These are phyloP conservation scores for Hanseniaspora sp. DNA, from an alignment of 1,139 yeast species.

Conservation along the genomic window DNA sequence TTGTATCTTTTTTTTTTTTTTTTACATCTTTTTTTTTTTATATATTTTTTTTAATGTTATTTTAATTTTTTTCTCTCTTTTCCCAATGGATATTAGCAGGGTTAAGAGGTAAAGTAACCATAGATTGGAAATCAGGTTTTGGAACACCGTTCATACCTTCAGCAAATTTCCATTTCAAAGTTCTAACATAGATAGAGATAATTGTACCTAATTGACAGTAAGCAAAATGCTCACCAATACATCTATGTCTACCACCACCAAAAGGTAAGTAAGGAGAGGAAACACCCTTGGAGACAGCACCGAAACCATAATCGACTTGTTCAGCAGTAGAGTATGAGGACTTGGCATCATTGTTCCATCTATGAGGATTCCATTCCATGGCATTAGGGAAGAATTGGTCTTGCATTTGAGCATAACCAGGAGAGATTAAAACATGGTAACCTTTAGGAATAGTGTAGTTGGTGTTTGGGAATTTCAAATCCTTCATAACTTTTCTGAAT, in stretches of 20 bases:
- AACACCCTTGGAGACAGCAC: constrained; percentile 92
- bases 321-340: constrained; percentile 35
- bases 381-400: constrained; percentile 73
- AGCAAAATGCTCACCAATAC: constrained; percentile 98
- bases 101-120: constrained; percentile 80
- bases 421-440: constrained; percentile 81
- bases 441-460: constrained; percentile 77
- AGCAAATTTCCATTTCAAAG: constrained; percentile 64
- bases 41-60: not conserved
- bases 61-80: constrained; percentile 34
- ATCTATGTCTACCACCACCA: constrained; percentile 99
- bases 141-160: constrained; percentile 50
- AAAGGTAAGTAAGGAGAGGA: constrained; percentile 91
- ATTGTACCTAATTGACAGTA: constrained; percentile 85
- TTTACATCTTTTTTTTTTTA: not conserved
- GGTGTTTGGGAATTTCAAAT: constrained; percentile 70
- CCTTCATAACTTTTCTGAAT: constrained; percentile 77
- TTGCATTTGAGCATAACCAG: constrained; percentile 77
- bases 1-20: not conserved
- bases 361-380: constrained; percentile 59
- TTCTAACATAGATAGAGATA: constrained; percentile 62
- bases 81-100: constrained; percentile 78
- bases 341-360: constrained; percentile 61
- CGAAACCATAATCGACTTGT: constrained; percentile 86
- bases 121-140: constrained; percentile 70